Conservation (phyloP, 2,329 filamentous ascomycete genomes). For the Grosmannia serpens region DNA sequence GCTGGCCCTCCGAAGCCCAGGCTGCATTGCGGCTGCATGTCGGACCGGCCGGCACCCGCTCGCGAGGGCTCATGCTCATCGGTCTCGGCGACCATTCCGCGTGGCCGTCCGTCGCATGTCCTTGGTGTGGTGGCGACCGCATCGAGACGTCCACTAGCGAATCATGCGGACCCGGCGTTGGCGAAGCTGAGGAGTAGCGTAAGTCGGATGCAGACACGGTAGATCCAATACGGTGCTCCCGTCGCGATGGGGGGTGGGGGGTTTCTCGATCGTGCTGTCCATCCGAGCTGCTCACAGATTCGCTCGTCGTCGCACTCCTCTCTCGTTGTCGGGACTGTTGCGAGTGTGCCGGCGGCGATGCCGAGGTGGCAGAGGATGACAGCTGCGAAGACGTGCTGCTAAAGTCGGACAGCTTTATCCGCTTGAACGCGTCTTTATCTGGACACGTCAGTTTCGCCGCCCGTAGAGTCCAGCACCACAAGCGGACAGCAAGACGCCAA, state of each 20-base stretch:
- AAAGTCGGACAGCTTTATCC: constrained; percentile 33
- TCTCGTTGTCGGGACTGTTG: constrained; percentile 18
- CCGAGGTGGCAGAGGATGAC: constrained; percentile 13
- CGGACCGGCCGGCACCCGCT: constrained; percentile 12
- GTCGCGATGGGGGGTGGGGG: constrained; percentile 6
- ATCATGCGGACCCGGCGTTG: constrained; percentile 23
- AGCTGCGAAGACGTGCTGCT: constrained; percentile 5
- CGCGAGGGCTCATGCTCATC: constrained; percentile 15
- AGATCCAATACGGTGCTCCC: constrained; percentile 37
- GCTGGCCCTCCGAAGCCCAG: background rate
- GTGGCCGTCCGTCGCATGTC: constrained; percentile 22
- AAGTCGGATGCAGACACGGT: constrained; percentile 34
- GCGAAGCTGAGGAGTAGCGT: constrained; percentile 29
- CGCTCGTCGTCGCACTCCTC: constrained; percentile 29
- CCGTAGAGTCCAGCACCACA: background rate
- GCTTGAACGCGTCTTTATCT: constrained; percentile 39
- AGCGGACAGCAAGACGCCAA: background rate
- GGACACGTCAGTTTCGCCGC: background rate
- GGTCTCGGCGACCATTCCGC: constrained; percentile 17
- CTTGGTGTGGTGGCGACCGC: constrained; percentile 32
- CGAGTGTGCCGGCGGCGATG: constrained; percentile 12
- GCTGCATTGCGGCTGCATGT: background rate
- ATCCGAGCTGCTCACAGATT: constrained; percentile 35
- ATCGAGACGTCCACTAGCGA: constrained; percentile 28
- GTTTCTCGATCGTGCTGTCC: constrained; percentile 34